A percentile compares a stretch with the other conserved stretches of the same genome.
These are phyloP conservation scores for Trichoderma gracile DNA, from an alignment of 2,329 filamentous ascomycete genomes.

Conservation along the genomic window DNA sequence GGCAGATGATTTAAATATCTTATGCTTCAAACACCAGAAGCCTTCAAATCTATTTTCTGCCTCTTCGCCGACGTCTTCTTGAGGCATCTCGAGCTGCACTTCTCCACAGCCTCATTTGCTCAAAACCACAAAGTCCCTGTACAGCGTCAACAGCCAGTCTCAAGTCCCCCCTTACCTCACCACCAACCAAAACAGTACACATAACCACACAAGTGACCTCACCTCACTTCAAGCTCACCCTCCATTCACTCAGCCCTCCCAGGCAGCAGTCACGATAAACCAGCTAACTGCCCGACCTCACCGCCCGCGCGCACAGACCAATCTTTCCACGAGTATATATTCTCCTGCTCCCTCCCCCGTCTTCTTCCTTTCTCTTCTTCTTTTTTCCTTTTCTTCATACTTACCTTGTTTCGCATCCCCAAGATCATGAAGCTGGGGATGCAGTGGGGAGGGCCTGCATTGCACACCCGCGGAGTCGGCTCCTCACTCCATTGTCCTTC, in stretches of 20 bases:
- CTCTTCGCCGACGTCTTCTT: too few relatives aligned
- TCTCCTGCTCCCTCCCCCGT: not conserved
- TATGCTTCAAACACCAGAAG: too few relatives aligned
- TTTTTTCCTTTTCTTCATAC: constrained; percentile 48
- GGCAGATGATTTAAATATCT: too few relatives aligned
- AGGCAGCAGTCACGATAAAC: not conserved
- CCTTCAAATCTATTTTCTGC: too few relatives aligned
- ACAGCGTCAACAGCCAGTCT: not conserved
- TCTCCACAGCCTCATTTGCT: too few relatives aligned
- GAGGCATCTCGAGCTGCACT: too few relatives aligned
- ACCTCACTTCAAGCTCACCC: not conserved
- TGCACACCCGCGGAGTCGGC: constrained; percentile 51
- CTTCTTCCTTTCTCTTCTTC: constrained; percentile 26
- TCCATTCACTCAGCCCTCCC: constrained; percentile 10
- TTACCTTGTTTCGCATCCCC: constrained; percentile 50
- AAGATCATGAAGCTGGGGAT: constrained; percentile 46
- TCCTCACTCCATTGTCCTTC: constrained; percentile 51
- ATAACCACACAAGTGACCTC: not conserved
- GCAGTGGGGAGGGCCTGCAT: constrained; percentile 52
- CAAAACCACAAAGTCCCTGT: too few relatives aligned
- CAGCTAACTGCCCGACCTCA: constrained; percentile 5
- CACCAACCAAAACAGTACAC: not conserved
- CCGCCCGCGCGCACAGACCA: constrained; percentile 27
- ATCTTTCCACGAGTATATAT: constrained; percentile 22
- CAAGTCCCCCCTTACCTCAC: not conserved